These are phyloP conservation scores for Lactarius hengduanensis DNA, from an alignment of 768 basidiomycete species.

Conservation along the genomic window DNA sequence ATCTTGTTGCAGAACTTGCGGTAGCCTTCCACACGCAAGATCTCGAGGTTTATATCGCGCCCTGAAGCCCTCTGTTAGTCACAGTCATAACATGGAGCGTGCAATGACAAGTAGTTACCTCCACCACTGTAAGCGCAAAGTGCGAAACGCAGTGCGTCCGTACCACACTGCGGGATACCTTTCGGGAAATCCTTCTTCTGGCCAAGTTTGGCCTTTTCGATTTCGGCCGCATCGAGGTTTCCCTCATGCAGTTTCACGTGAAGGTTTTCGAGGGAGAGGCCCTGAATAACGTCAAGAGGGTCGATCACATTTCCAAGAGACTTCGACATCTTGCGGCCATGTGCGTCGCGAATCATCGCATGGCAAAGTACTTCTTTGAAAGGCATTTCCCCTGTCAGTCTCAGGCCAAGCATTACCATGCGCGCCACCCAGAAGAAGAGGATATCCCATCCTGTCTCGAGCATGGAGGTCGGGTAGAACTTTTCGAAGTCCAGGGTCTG, in stretches of 20 bases:
- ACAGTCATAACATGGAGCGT: neutral
- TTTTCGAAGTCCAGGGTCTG: constrained; percentile 74
- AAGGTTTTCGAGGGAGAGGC: constrained; percentile 71
- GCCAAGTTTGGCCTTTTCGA: constrained; percentile 83
- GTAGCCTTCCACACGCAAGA: constrained; percentile 94
- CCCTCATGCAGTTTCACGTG: constrained; percentile 87
- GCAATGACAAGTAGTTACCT: constrained; percentile 45
- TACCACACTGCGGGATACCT: constrained; percentile 98
- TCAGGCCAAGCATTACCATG: constrained; percentile 91
- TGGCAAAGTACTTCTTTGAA: constrained; percentile 97
- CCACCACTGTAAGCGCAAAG: constrained; percentile 92
- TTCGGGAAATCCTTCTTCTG: constrained; percentile 99
- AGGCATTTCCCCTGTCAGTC: constrained; percentile 87
- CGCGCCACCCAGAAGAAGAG: constrained; percentile 99
- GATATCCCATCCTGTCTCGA: constrained; percentile 99
- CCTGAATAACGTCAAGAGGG: constrained; percentile 92
- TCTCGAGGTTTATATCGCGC: constrained; percentile 96
- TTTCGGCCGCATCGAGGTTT: constrained; percentile 92
- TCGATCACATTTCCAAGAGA: constrained; percentile 98
- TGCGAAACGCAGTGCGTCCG: constrained; percentile 93
- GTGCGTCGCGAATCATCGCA: constrained; percentile 98
- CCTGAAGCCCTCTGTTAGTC: constrained; percentile 49
- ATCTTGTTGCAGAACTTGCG: constrained; percentile 99
- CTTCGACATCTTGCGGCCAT: constrained; percentile 99
- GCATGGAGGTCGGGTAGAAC: constrained; percentile 87